Evolutionary conservation across 1,139 yeast species (phyloP).

Genomic region (Geotrichum fermentans): DNA sequence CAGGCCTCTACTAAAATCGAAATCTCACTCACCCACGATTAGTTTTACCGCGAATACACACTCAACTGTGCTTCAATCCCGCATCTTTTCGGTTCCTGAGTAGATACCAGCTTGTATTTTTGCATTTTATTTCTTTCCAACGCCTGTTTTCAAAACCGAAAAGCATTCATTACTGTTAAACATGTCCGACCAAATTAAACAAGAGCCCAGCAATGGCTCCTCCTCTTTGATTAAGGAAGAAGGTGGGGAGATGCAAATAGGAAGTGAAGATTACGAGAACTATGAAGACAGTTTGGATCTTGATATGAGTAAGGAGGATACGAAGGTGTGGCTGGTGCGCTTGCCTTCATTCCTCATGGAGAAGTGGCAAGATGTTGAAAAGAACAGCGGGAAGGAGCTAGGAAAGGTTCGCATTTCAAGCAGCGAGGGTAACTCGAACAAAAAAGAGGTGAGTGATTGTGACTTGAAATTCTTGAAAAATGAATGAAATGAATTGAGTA

Average conservation of each 20-base stretch:
- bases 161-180: too few species aligned
- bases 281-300: constrained; percentile 43
- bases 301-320: constrained; percentile 36
- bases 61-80: too few species aligned
- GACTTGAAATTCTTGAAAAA: too few species aligned
- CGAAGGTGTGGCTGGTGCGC: constrained; percentile 85
- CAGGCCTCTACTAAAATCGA: too few species aligned
- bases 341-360: constrained; percentile 83
- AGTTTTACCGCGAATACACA: too few species aligned
- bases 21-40: too few species aligned
- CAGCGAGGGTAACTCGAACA: constrained; percentile 33
- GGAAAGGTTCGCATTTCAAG: constrained; percentile 75
- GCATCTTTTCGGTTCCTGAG: too few species aligned
- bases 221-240: background rate
- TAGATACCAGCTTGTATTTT: too few species aligned
- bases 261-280: constrained; percentile 32
- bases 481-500: too few species aligned
- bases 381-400: constrained; percentile 60
- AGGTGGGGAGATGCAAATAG: background rate
- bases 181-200: constrained; percentile 8
- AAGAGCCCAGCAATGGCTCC: background rate
- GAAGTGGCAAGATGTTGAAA: constrained; percentile 65
- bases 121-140: too few species aligned
- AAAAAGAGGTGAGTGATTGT: constrained; percentile 39
- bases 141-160: too few species aligned